phyloP scores from a whole-genome alignment of 305 asterid species.

The Solanum hybrid region DNA sequence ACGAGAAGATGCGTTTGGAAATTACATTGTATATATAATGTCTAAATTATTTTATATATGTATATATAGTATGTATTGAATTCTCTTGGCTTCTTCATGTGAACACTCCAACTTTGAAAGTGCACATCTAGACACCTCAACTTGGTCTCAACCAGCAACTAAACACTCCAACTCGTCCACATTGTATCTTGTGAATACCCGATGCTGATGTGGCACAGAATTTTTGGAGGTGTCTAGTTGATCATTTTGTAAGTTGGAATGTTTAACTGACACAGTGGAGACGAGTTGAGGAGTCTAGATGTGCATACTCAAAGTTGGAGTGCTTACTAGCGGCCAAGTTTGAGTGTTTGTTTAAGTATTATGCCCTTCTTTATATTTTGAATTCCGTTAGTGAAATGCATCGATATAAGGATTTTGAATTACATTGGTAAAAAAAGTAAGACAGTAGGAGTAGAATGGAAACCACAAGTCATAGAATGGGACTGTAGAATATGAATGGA shows the following conservation, averaged over 20 bases:
- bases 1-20: no score
- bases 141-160: no score
- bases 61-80: no score
- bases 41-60: no score
- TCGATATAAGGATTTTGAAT: background rate
- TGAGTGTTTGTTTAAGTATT: background rate
- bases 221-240: background rate
- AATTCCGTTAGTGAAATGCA: background rate
- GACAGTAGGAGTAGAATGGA: slow-evolving; percentile 28
- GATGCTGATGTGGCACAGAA: no score
- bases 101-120: no score
- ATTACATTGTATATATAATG: no score
- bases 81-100: no score
- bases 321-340: background rate
- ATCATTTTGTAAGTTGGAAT: background rate
- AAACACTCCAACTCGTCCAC: no score
- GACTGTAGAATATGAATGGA: slow-evolving; percentile 15
- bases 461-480: slow-evolving; percentile 18
- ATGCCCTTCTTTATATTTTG: background rate
- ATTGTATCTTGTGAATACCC: no score
- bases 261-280: background rate
- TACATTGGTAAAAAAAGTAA: slow-evolving; percentile 39
- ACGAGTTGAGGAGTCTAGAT: background rate
- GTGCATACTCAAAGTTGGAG: background rate
- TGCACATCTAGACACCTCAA: no score